Evolutionary conservation across 306 rosid genomes (phyloP).

Genomic region (Trifolium fragiferum): DNA sequence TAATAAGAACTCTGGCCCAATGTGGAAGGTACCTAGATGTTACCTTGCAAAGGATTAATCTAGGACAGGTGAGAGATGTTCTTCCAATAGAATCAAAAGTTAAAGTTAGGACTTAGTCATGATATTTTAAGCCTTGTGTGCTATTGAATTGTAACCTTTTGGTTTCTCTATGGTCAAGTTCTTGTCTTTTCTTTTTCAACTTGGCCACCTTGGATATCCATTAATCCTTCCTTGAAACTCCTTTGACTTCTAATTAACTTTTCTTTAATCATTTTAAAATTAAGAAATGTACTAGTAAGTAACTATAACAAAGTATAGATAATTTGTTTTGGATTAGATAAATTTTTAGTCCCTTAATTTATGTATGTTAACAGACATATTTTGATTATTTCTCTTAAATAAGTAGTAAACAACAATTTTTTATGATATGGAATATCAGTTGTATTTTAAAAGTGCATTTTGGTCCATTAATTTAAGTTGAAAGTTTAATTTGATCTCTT

Average conservation of each 20-base stretch:
- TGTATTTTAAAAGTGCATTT: no score
- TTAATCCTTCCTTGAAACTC: constrained; percentile 25
- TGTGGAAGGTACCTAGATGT: constrained; percentile 60
- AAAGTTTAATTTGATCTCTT: no score
- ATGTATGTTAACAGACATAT: no score
- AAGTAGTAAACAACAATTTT: no score
- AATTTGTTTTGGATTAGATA: background rate
- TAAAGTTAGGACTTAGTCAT: background rate
- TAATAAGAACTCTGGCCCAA: constrained; percentile 30
- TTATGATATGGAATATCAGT: no score
- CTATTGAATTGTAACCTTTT: constrained; percentile 26
- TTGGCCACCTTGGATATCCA: constrained; percentile 43
- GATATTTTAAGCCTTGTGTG: constrained; percentile 7
- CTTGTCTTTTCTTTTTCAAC: constrained; percentile 26
- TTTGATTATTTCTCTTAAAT: no score
- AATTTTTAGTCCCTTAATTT: no score
- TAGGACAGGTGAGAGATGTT: background rate
- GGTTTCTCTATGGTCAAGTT: constrained; percentile 15
- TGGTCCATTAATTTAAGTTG: no score
- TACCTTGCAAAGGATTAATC: constrained; percentile 41
- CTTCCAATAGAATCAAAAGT: background rate
- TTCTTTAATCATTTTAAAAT: constrained; percentile 2
- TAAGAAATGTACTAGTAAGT: background rate
- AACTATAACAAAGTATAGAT: background rate
- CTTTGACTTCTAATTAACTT: constrained; percentile 31